phyloP scores from a whole-genome alignment of 148 eudicot genomes.

The Diospyros kaki region DNA sequence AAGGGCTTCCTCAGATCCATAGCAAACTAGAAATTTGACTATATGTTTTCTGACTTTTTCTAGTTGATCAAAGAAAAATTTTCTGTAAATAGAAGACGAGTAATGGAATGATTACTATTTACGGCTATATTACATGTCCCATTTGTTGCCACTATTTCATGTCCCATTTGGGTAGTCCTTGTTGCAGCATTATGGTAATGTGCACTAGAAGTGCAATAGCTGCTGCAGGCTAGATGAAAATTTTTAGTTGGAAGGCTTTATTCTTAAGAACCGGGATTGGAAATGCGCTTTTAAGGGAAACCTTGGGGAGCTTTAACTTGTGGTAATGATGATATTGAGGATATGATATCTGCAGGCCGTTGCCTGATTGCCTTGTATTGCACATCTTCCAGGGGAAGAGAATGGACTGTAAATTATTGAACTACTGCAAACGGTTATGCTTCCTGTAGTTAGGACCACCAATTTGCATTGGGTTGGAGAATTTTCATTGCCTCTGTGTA shows the following conservation, averaged over 20 bases:
- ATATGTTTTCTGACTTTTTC: too few species aligned
- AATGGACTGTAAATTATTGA: not conserved
- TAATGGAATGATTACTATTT: too few species aligned
- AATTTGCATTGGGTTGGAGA: not conserved
- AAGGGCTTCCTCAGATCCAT: too few species aligned
- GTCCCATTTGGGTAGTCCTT: too few species aligned
- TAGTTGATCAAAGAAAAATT: too few species aligned
- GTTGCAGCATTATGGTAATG: too few species aligned
- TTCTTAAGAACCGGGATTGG: not conserved
- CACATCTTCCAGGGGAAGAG: not conserved
- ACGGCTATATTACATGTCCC: too few species aligned
- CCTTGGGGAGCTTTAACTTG: not conserved
- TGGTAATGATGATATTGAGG: not conserved
- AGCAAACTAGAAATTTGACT: too few species aligned
- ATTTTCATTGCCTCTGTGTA: not conserved
- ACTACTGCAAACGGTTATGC: not conserved
- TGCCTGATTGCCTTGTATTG: not conserved
- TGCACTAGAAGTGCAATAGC: not conserved
- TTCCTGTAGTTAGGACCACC: not conserved
- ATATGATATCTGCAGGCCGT: not conserved
- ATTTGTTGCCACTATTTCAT: too few species aligned
- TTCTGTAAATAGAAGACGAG: too few species aligned
- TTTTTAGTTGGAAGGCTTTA: not conserved
- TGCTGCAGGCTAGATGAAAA: not conserved
- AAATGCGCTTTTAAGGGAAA: not conserved